A percentile compares a stretch with the other conserved stretches of the same genome.
These are phyloP conservation scores for Trypanosoma vivax DNA, from an alignment of 208 protist species.

Conservation along the genomic window DNA sequence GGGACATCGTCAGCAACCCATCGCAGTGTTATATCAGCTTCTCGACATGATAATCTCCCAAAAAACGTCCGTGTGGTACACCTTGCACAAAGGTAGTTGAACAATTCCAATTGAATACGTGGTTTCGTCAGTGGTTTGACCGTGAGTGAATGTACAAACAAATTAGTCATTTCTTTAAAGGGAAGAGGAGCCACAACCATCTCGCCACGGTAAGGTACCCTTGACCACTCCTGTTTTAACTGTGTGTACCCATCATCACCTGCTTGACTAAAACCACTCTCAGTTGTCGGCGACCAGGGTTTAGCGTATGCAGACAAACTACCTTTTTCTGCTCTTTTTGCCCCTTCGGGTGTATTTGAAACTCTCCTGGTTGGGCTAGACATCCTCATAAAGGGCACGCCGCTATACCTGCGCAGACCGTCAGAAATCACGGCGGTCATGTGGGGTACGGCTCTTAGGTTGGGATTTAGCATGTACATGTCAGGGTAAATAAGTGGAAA, in stretches of 20 bases:
- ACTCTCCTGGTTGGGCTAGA: conserved; percentile 11
- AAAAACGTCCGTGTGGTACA: conserved; percentile 56
- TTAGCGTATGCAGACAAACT: conserved; percentile 20
- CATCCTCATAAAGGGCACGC: conserved; percentile 12
- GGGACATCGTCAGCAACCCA: conserved; percentile 54
- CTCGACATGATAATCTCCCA: conserved; percentile 47
- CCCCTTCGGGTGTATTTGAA: neutral
- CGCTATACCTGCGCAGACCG: conserved; percentile 13
- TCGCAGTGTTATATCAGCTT: conserved; percentile 44
- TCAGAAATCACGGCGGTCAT: conserved; percentile 2
- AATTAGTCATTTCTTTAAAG: conserved; percentile 32
- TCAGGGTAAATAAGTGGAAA: conserved; percentile 7
- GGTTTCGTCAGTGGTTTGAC: conserved; percentile 26
- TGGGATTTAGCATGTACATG: conserved; percentile 7
- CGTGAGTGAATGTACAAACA: conserved; percentile 47
- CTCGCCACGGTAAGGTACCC: conserved; percentile 10
- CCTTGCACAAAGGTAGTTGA: conserved; percentile 46
- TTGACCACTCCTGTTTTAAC: conserved; percentile 11
- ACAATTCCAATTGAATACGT: conserved; percentile 36
- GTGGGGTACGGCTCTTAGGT: conserved; percentile 4
- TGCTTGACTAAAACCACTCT: conserved; percentile 6
- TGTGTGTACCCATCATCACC: conserved; percentile 11
- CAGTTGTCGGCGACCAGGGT: conserved; percentile 16
- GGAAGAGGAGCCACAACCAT: conserved; percentile 31
- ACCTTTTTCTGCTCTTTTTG: conserved; percentile 14